Evolutionary conservation across 2,329 filamentous ascomycete genomes (phyloP).

Genomic region (Aspergillus felis): DNA sequence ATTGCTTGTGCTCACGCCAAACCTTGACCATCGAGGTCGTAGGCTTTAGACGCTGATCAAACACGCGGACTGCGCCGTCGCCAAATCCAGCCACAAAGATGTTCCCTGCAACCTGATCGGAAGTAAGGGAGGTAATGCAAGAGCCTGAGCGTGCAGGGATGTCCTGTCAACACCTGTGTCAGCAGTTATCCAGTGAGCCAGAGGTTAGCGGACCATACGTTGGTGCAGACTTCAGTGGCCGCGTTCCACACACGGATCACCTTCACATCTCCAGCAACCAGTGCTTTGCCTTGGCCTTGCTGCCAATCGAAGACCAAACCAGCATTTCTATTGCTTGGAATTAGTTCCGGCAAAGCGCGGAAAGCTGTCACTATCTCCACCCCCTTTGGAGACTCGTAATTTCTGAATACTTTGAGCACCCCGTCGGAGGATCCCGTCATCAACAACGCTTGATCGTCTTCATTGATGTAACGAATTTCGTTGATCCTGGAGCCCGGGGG

Average conservation of each 20-base stretch:
- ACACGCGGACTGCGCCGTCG: conserved; percentile 89
- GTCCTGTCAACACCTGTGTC: conserved; percentile 49
- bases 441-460: conserved; percentile 90
- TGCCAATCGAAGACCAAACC: conserved; percentile 99
- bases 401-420: conserved; percentile 86
- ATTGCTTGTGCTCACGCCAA: conserved; percentile 94
- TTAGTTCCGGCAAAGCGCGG: conserved; percentile 87
- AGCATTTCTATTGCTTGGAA: conserved; percentile 89
- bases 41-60: conserved; percentile 79
- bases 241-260: conserved; percentile 97
- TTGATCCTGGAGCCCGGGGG: conserved; percentile 87
- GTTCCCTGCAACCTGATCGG: conserved; percentile 95
- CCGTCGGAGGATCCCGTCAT: conserved; percentile 96
- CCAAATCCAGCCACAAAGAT: conserved; percentile 95
- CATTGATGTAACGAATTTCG: conserved; percentile 95
- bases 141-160: conserved; percentile 92
- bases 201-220: conserved; percentile 42
- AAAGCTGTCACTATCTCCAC: conserved; percentile 87
- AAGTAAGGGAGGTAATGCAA: conserved; percentile 92
- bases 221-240: conserved; percentile 84
- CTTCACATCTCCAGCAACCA: conserved; percentile 95
- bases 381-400: conserved; percentile 74
- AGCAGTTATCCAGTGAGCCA: not conserved
- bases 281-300: conserved; percentile 87
- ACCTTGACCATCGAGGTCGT: conserved; percentile 92